Evolutionary conservation across 2,329 filamentous ascomycete genomes (phyloP).

Genomic region (Cladosporium sp.): DNA sequence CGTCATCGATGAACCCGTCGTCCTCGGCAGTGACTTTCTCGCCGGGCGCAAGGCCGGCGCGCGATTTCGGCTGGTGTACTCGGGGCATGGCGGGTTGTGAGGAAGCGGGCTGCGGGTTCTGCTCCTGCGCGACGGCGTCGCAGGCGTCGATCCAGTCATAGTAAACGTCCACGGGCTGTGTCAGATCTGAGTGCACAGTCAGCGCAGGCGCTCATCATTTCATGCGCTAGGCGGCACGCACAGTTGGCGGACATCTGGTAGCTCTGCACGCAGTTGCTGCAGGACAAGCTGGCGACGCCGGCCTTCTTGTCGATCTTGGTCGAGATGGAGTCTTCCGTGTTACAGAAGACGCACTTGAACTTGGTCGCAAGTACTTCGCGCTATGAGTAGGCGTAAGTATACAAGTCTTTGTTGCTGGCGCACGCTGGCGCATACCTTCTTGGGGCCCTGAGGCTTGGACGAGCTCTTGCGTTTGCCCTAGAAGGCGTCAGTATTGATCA

Average conservation of each 20-base stretch:
- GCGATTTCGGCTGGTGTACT: conserved; percentile 5
- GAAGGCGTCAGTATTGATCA: not conserved
- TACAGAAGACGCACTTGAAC: conserved; percentile 98
- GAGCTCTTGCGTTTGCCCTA: conserved; percentile 92
- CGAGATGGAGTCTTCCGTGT: conserved; percentile 86
- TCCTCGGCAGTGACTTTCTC: conserved; percentile 28
- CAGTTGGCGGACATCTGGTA: conserved; percentile 85
- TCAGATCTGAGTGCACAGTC: conserved; percentile 60
- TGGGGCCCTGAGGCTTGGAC: conserved; percentile 71
- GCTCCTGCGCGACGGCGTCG: conserved; percentile 62
- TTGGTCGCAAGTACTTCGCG: conserved; percentile 66
- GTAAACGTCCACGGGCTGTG: conserved; percentile 89
- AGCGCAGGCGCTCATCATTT: not conserved
- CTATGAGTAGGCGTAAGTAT: conserved; percentile 14
- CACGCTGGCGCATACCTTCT: conserved; percentile 56
- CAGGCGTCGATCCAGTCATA: conserved; percentile 98
- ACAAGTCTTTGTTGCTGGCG: not conserved
- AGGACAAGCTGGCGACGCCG: conserved; percentile 76
- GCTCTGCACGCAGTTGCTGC: conserved; percentile 87
- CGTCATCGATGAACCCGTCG: conserved; percentile 32
- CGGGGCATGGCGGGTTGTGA: conserved; percentile 8
- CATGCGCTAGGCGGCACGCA: not conserved
- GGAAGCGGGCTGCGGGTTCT: conserved; percentile 34
- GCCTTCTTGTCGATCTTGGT: conserved; percentile 93
- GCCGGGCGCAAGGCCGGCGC: conserved; percentile 21